These are phyloP conservation scores for Hibiscus tridactylites DNA, from an alignment of 345 rosid genomes.

Conservation along the genomic window DNA sequence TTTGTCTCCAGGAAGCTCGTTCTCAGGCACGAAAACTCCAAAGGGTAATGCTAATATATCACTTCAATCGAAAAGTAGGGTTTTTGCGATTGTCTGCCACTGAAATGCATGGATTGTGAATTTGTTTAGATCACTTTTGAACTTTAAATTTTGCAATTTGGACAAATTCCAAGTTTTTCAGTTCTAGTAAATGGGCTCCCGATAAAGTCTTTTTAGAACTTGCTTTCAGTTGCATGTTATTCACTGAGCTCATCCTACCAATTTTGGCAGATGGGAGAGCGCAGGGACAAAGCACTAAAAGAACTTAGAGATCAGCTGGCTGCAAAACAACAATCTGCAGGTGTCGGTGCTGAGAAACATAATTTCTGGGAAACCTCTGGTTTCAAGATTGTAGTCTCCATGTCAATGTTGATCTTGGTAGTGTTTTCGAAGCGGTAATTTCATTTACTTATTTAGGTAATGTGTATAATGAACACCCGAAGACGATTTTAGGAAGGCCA, in stretches of 20 bases:
- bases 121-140: background rate
- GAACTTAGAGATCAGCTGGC: slow-evolving; percentile 64
- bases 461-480: slow-evolving; percentile 17
- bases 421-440: slow-evolving; percentile 66
- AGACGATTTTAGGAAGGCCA: slow-evolving; percentile 6
- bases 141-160: background rate
- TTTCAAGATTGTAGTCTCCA: slow-evolving; percentile 71
- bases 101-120: background rate
- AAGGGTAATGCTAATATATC: slow-evolving; percentile 35
- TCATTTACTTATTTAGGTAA: background rate
- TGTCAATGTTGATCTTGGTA: slow-evolving; percentile 84
- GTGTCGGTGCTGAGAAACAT: slow-evolving; percentile 27
- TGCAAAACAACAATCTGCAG: slow-evolving; percentile 29
- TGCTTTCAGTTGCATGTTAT: background rate
- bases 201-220: background rate
- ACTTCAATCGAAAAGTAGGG: background rate
- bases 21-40: slow-evolving; percentile 75
- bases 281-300: slow-evolving; percentile 68
- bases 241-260: background rate
- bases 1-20: slow-evolving; percentile 85
- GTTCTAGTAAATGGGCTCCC: background rate
- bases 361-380: slow-evolving; percentile 82
- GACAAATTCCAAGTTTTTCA: background rate
- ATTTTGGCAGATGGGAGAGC: slow-evolving; percentile 60
- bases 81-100: background rate